These are phyloP conservation scores for Backusella liffmaniae DNA, from an alignment of 192 early-diverging fungal species.

Conservation along the genomic window DNA sequence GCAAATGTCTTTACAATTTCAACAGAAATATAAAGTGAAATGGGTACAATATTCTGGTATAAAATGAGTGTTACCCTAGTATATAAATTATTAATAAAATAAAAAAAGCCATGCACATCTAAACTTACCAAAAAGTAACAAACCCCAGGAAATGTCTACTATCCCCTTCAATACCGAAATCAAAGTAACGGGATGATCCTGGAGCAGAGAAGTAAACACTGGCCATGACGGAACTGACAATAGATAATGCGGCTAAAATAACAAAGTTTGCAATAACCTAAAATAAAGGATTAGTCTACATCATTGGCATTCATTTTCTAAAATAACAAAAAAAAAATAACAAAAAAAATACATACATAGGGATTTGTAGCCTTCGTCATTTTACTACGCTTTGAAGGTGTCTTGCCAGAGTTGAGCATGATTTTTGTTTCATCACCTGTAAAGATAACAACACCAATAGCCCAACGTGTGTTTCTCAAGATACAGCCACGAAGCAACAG, in stretches of 20 bases:
- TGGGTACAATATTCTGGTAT: constrained; percentile 96
- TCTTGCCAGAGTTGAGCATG: constrained; percentile 92
- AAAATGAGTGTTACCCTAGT: constrained; percentile 80
- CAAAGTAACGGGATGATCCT: constrained; percentile 53
- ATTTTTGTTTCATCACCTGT: constrained; percentile 97
- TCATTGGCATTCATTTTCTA: background rate
- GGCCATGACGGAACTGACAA: constrained; percentile 65
- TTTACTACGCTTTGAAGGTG: constrained; percentile 88
- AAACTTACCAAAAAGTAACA: constrained; percentile 66
- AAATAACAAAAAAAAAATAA: background rate
- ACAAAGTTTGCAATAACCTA: constrained; percentile 81
- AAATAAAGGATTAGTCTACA: background rate
- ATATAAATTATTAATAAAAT: background rate
- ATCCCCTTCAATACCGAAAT: constrained; percentile 47
- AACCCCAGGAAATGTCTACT: constrained; percentile 59
- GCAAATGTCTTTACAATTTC: constrained; percentile 91
- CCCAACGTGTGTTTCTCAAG: constrained; percentile 88
- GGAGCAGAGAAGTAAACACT: constrained; percentile 60
- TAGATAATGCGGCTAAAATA: constrained; percentile 71
- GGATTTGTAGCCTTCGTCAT: constrained; percentile 94
- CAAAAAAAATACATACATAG: constrained; percentile 56
- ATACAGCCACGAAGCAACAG: constrained; percentile 92
- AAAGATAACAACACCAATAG: constrained; percentile 82
- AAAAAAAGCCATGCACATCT: background rate
- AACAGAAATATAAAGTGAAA: constrained; percentile 91